These are phyloP conservation scores for Oryza punctata DNA, from an alignment of 176 grass and related monocot genomes.

Conservation along the genomic window DNA sequence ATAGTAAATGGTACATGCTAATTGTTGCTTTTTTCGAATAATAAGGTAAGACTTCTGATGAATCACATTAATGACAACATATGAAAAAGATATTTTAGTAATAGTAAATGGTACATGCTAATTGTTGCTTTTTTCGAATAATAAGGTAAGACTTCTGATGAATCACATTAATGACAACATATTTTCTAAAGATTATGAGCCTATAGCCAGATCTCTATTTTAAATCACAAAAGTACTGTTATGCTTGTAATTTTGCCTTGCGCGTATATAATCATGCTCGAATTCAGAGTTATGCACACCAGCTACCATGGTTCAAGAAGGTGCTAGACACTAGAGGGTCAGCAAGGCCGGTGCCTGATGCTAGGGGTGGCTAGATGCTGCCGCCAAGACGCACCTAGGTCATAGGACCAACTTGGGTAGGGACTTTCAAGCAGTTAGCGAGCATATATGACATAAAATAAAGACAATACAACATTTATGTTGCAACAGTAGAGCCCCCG, in stretches of 20 bases:
- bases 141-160: neutral
- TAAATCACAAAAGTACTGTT: conserved; percentile 10
- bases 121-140: neutral
- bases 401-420: neutral
- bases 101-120: neutral
- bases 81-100: neutral
- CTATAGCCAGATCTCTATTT: neutral
- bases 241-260: neutral
- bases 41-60: too few species aligned
- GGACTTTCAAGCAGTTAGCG: too few species aligned
- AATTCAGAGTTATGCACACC: conserved; percentile 2
- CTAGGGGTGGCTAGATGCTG: neutral
- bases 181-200: conserved; percentile 1
- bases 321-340: too few species aligned
- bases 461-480: neutral
- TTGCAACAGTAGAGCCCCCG: neutral
- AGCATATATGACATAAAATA: neutral
- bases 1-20: too few species aligned
- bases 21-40: too few species aligned
- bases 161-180: neutral
- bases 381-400: too few species aligned
- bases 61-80: too few species aligned
- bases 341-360: too few species aligned
- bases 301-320: neutral
- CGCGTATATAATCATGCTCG: neutral